phyloP scores from a whole-genome alignment of 441 rosid genomes.

The Pelargonium fulgidum region DNA sequence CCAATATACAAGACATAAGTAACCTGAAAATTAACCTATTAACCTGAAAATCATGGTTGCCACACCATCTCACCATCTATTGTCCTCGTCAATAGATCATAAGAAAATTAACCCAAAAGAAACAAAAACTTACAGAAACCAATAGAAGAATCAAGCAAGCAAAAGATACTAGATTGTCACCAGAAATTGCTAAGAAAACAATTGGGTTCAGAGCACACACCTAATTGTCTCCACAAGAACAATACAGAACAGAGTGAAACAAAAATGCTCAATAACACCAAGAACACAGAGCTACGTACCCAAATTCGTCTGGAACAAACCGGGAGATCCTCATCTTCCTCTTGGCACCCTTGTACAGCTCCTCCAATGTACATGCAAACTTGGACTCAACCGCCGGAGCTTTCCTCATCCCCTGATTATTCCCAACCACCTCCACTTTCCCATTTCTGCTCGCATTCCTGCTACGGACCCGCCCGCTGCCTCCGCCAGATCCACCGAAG shows the following conservation, averaged over 20 bases:
- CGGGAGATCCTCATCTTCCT: constrained; percentile 77
- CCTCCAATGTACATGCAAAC: constrained; percentile 69
- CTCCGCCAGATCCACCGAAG: constrained; percentile 40
- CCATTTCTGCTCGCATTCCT: constrained; percentile 27
- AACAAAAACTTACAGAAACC: too few species aligned
- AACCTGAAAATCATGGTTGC: too few species aligned
- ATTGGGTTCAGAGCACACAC: too few species aligned
- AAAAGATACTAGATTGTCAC: too few species aligned
- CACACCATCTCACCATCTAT: not conserved
- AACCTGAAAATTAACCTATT: not conserved
- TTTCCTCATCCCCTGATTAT: constrained; percentile 28
- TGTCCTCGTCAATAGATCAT: not conserved
- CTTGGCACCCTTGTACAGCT: constrained; percentile 60
- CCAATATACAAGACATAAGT: too few species aligned
- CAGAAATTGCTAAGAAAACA: too few species aligned
- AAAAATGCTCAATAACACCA: not conserved
- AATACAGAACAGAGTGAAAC: too few species aligned
- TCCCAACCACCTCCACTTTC: constrained; percentile 35
- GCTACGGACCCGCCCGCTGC: constrained; percentile 30
- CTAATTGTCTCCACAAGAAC: too few species aligned
- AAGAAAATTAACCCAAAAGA: not conserved
- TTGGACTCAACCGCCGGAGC: constrained; percentile 46
- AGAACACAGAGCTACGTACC: not conserved
- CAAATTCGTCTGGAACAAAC: constrained; percentile 8
- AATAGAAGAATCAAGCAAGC: not conserved